Evolutionary conservation across 2,329 filamentous ascomycete species (phyloP), one percentile per base, ranked within the genome.

Genomic region (Colletotrichum sojae): DNA sequence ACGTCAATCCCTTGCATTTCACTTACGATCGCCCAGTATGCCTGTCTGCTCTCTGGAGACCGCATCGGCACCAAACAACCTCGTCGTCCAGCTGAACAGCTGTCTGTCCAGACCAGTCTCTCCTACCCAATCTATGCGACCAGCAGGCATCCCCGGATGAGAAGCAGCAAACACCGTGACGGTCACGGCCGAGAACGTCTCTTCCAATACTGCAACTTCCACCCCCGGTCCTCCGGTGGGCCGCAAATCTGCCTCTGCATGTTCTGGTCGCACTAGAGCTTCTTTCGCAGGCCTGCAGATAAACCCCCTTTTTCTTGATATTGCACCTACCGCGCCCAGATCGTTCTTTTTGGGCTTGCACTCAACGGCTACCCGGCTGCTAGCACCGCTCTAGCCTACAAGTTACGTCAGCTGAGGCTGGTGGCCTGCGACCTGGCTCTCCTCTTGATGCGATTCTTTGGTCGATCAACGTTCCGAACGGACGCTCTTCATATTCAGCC

Each of bases 391-490:
- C 36, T 18, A 51, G 20, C 18, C 51, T 45, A 66, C 43, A 12
- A 40, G 31, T 40, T 40, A 66, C 55, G 62, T 69, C 66, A 66
- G 61, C 66, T 46, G 51, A 66, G 43, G 56, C 55, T 25, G 22
- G 22, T 25, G 22, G 22, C 22, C 22, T 39, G 56, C 25, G 48
- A 61, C 36, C 55, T 36, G 4, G 31, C 49, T 40, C 46, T 58
- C 40, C 45, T 53, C 10, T 18, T 46, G 43, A 58, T 68, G 54
- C 66, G 61, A 65, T 65, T 65, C 46, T 65, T 65, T 48, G 66
- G 54, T 45, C 48, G 66, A 51, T 65, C 55, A 18, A 59, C 66
- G 49, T 61, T 49, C 55, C 36, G 39, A 51, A 60, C 46, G 56
- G 48, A 5, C 55, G 36, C 43, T 60, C 62, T 55, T 55, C 62